Evolutionary conservation across 805 yeast species (phyloP).

Genomic region (Jamesozyma gamospora): DNA sequence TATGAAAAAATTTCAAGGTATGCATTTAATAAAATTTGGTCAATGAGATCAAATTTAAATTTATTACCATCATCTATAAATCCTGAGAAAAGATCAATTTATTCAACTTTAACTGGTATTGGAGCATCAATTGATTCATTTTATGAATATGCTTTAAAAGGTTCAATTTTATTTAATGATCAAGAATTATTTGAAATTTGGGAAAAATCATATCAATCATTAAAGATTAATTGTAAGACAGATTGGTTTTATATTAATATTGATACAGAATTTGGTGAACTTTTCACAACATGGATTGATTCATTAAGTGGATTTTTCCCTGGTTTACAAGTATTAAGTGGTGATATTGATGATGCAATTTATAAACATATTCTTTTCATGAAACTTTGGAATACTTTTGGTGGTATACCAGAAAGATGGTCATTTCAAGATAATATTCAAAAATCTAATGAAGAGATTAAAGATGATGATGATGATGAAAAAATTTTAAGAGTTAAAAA

Average conservation of each 20-base stretch:
- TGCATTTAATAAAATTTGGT: conserved; percentile 67
- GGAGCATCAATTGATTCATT: conserved; percentile 92
- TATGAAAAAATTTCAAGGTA: conserved; percentile 53
- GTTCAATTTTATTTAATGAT: conserved; percentile 62
- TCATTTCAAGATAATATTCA: conserved; percentile 23
- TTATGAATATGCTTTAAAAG: conserved; percentile 79
- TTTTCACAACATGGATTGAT: conserved; percentile 65
- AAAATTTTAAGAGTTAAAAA: background rate
- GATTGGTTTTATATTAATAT: conserved; percentile 51
- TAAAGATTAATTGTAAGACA: conserved; percentile 41
- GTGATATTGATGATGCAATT: conserved; percentile 59
- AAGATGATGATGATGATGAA: background rate
- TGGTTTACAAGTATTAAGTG: conserved; percentile 71
- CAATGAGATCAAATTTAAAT: conserved; percentile 47
- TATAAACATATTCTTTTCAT: conserved; percentile 49
- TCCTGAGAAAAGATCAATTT: conserved; percentile 46
- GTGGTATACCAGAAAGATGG: conserved; percentile 88
- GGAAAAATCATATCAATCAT: conserved; percentile 48
- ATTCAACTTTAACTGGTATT: conserved; percentile 57
- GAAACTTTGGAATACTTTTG: conserved; percentile 73
- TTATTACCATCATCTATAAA: conserved; percentile 72
- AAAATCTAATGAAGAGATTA: background rate
- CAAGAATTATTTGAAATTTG: conserved; percentile 43
- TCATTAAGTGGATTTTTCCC: conserved; percentile 83
- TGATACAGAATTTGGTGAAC: conserved; percentile 41